A percentile compares a stretch with the other conserved stretches of the same genome.
These are phyloP conservation scores for Beta macrorhiza DNA, from an alignment of 179 eudicot genomes.

Conservation along the genomic window DNA sequence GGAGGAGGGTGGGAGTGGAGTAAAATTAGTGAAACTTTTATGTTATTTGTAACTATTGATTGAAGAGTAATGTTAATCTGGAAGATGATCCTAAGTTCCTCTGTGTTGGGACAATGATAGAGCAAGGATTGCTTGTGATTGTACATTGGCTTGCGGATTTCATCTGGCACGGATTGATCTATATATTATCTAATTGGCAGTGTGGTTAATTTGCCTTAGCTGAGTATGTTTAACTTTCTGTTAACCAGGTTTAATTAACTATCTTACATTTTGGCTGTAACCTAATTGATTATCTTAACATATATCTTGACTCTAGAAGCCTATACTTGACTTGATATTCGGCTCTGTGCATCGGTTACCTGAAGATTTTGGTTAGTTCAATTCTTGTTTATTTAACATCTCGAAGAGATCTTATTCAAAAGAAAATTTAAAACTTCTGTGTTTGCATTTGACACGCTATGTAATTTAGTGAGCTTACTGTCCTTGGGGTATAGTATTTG, in stretches of 20 bases:
- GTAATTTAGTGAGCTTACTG: not conserved
- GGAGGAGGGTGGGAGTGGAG: too few species aligned
- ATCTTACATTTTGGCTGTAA: not conserved
- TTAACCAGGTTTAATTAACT: not conserved
- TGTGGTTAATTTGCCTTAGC: not conserved
- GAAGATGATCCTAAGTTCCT: not conserved
- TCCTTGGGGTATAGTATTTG: not conserved
- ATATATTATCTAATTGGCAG: not conserved
- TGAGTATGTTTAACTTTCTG: not conserved
- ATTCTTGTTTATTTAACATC: not conserved
- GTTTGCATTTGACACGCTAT: not conserved
- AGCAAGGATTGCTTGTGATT: not conserved
- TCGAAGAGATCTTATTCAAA: not conserved
- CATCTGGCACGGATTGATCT: not conserved
- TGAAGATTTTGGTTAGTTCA: not conserved
- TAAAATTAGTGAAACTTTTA: too few species aligned
- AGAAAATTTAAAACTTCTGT: not conserved
- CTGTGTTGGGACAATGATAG: not conserved
- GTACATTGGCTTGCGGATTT: not conserved
- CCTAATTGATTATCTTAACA: not conserved
- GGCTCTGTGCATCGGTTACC: not conserved
- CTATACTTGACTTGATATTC: not conserved
- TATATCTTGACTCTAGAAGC: not conserved
- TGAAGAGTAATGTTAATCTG: not conserved
- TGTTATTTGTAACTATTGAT: not conserved